Base-by-base conservation (phyloP, 441 rosid genomes). In the Populus hybrid region DNA sequence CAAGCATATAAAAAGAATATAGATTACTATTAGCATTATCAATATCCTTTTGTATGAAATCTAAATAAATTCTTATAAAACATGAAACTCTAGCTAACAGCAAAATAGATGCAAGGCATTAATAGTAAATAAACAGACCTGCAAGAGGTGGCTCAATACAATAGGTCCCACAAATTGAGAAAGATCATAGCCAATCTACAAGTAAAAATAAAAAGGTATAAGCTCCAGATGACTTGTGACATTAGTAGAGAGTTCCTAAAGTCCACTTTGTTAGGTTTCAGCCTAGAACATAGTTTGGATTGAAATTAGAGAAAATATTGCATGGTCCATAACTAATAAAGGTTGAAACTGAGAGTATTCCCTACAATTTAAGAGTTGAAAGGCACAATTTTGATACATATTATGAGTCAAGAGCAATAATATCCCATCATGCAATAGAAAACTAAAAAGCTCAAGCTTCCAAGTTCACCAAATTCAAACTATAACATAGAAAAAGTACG, bases 91-190 rank as follows among this genome's bases (percentile, higher is more conserved):
- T 61, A 61, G 28, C 6, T 11, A 74, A 21, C 32, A 2, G 16
- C 64, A 64, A 70, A 64, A 61, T 8, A 8, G 24, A 74, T 68
- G 24, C 65, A 14, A 64, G 71, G 72, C 12, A 65, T 54, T 54
- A 21, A 26, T 23, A 59, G n/a, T 50, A 28, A 78, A 34, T 63
- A 23, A 82, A 82, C 86, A 75, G 83, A 97, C 99, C 95, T 85
- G 83, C 67, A 97, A 79, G 71, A 97, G 95, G 83, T 81, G 87
- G 89, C 90, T 97, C 81, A 97, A 84, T 78, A 97, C 69, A 76
- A 97, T 81, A 20, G 99, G 99, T 76, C 99, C 98, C 77, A 88
- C 91, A 83, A 95, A 92, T 79, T 93, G 95, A 77, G 95, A 90
- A 82, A 95, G 95, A 86, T 93, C 99, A 84, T 82, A 76, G 79